These are phyloP conservation scores for Omphalea diandra DNA, from an alignment of 441 rosid species.

Conservation along the genomic window DNA sequence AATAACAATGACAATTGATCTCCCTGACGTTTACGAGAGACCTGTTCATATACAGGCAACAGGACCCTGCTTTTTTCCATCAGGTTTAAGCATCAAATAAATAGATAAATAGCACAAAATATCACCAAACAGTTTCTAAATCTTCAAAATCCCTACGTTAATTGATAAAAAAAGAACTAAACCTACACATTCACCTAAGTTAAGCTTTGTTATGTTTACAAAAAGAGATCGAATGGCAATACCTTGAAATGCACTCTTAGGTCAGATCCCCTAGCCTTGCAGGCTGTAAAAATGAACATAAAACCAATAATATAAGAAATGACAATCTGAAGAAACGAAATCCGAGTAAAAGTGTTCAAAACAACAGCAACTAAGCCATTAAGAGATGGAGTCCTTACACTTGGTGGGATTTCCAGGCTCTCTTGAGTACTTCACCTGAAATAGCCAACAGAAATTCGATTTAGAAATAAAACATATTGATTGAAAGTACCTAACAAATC, in stretches of 20 bases:
- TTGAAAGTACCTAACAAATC: too few species aligned
- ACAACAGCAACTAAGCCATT: not conserved
- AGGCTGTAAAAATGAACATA: constrained; percentile 42
- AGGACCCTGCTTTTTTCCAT: constrained; percentile 68
- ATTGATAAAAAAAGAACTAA: not conserved
- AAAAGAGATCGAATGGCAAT: not conserved
- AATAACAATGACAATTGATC: constrained; percentile 45
- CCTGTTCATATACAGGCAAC: constrained; percentile 44
- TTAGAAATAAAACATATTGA: too few species aligned
- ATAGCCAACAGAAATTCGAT: not conserved
- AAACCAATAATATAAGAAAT: not conserved
- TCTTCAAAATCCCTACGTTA: not conserved
- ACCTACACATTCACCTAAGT: not conserved
- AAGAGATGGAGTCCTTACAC: constrained; percentile 36
- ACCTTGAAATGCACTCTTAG: constrained; percentile 81
- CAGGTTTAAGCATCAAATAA: constrained; percentile 35
- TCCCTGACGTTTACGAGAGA: constrained; percentile 72
- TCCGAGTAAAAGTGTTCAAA: not conserved
- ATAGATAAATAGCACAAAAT: not conserved
- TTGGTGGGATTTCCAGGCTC: constrained; percentile 72
- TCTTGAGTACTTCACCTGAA: constrained; percentile 76
- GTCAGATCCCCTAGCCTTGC: constrained; percentile 76
- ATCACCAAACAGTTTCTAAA: not conserved
- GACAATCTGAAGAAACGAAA: not conserved
- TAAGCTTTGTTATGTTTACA: not conserved